A percentile compares a stretch with the other conserved stretches of the same genome.
These are phyloP conservation scores for Wickerhamiella galacta DNA, from an alignment of 805 yeast species.

Conservation along the genomic window DNA sequence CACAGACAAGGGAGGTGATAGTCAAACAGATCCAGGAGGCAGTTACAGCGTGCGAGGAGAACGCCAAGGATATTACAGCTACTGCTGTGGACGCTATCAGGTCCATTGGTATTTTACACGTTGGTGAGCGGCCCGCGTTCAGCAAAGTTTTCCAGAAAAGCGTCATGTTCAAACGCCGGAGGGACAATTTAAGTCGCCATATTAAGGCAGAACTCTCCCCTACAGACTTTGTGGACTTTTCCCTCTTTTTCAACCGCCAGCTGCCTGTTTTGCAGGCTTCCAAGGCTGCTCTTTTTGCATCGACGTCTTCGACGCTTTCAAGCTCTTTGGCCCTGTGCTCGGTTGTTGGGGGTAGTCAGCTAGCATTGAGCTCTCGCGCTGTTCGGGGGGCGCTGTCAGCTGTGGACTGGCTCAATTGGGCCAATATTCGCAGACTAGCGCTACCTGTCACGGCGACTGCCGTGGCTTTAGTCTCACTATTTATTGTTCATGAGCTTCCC, in stretches of 20 bases:
- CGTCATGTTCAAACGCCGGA: constrained; percentile 67
- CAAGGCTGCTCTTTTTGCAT: constrained; percentile 9
- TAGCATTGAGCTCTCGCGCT: constrained; percentile 7
- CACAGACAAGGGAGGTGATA: constrained; percentile 49
- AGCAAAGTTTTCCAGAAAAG: constrained; percentile 34
- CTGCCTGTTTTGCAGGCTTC: constrained; percentile 12
- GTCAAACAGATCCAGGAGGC: constrained; percentile 46
- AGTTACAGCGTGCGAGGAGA: constrained; percentile 47
- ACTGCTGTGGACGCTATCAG: constrained; percentile 46
- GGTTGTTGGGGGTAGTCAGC: constrained; percentile 9
- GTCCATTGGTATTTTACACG: constrained; percentile 40
- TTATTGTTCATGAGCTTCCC: constrained; percentile 66
- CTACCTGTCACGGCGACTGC: constrained; percentile 37
- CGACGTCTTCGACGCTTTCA: constrained; percentile 9
- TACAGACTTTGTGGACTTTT: constrained; percentile 68
- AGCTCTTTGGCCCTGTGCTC: constrained; percentile 13
- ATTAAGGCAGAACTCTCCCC: constrained; percentile 45
- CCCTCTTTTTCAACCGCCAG: constrained; percentile 23
- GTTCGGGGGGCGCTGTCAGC: constrained; percentile 7
- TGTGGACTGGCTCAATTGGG: constrained; percentile 7
- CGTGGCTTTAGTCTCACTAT: constrained; percentile 38
- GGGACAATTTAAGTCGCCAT: constrained; percentile 42
- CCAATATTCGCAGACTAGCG: constrained; percentile 26
- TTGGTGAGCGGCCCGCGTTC: constrained; percentile 42
- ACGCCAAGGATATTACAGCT: constrained; percentile 46